Conservation (phyloP, 2,329 filamentous ascomycete species). For the Sphaceloma murrayae region DNA sequence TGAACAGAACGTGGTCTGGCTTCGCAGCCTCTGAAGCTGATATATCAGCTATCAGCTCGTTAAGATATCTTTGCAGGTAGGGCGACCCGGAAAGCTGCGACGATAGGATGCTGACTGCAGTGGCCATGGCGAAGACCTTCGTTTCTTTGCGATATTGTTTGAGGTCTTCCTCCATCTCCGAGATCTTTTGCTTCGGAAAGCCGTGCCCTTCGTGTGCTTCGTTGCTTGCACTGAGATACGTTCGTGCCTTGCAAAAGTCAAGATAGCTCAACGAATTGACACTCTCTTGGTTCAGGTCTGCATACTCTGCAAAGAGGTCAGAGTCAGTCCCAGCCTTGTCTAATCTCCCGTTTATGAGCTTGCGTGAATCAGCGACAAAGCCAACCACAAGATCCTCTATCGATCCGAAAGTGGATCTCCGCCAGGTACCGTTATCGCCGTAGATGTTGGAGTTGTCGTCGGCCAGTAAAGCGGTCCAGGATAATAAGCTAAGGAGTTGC, state of each 20-base stretch:
- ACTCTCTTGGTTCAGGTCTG: not conserved
- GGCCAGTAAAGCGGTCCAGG: constrained; percentile 47
- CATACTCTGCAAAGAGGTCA: not conserved
- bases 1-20: constrained; percentile 31
- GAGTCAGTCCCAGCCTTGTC: not conserved
- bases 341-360: not conserved
- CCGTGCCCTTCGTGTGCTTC: constrained; percentile 36
- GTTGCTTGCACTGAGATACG: constrained; percentile 30
- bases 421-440: constrained; percentile 46
- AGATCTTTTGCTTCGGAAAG: constrained; percentile 30
- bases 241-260: constrained; percentile 36
- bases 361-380: constrained; percentile 43
- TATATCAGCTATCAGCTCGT: constrained; percentile 51
- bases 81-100: constrained; percentile 41
- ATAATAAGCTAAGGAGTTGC: constrained; percentile 42
- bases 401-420: constrained; percentile 28
- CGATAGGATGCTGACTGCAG: constrained; percentile 41
- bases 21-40: constrained; percentile 44
- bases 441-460: constrained; percentile 52
- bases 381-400: constrained; percentile 45
- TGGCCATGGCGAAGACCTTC: constrained; percentile 39
- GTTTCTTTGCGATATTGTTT: constrained; percentile 26
- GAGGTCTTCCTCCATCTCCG: constrained; percentile 31
- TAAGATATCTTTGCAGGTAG: constrained; percentile 45
- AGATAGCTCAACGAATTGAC: constrained; percentile 19